Base-by-base conservation (phyloP, 2,329 filamentous ascomycete genomes). In the Xylariales sp. region DNA sequence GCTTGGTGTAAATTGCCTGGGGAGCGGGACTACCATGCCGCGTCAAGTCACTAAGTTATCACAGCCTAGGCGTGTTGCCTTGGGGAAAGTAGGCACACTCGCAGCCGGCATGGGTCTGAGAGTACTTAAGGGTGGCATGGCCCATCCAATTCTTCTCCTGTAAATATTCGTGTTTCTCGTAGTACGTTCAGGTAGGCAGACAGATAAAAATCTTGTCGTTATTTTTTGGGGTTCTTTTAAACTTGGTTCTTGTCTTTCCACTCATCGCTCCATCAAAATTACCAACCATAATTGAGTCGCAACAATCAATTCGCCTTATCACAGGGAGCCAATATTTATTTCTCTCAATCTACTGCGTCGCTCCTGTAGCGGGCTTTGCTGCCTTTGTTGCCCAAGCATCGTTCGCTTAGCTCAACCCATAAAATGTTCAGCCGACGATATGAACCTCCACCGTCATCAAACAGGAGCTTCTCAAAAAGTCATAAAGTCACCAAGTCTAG, bases 391-490 rank as follows among this genome's bases (percentile, higher is more conserved):
- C n/a, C n/a, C n/a, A n/a, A n/a, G n/a, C n/a, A n/a, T n/a, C n/a
- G n/a, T n/a, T n/a, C n/a, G n/a, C n/a, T n/a, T n/a, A n/a, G n/a
- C n/a, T 17, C 13, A 31, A 15, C 20, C 20, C 15, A 45, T 53
- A 62, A 54, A 19, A 76, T 74, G 74, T 76, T 74, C 51, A 61
- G 63, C 48, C 65, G 65, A 54, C 65, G 66, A 42, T 61, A 63
- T 35, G 67, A 74, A 27, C 54, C 56, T 23, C 61, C 61, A 16
- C 62, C 57, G 23, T 62, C 64, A 17, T 51, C 55, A 21, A 69
- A 49, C 62, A 71, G 63, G 59, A 77, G 70, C 59, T 75, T 74
- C 41, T 71, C 72, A 37, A 77, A 74, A 45, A 60, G 66, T 44
- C 67, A 73, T 40, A 74, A 73, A 44, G 50, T 51, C 17, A 65